Conservation (phyloP, 2,329 filamentous ascomycete species). For the Trichophyton rubrum region DNA sequence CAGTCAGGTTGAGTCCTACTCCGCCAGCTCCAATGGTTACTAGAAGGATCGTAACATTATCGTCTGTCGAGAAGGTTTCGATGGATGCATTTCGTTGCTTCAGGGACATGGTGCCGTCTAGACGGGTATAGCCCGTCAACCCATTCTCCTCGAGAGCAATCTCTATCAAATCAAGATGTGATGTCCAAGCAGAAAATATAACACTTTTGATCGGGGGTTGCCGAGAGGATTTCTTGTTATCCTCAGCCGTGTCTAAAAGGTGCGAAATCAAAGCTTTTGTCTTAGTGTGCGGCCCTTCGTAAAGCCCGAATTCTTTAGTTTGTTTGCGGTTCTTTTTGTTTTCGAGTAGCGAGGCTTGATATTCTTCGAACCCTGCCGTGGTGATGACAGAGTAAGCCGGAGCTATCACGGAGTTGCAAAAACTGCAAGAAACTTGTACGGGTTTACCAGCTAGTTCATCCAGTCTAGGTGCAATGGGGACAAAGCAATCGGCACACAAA, state of each 20-base stretch:
- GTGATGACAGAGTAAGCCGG: constrained; percentile 57
- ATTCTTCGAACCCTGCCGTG: constrained; percentile 40
- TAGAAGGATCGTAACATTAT: constrained; percentile 62
- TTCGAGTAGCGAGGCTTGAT: constrained; percentile 45
- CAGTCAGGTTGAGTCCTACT: constrained; percentile 78
- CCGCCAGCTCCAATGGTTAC: constrained; percentile 89
- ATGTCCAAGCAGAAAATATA: constrained; percentile 93
- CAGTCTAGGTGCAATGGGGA: constrained; percentile 44
- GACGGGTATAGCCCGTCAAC: constrained; percentile 54
- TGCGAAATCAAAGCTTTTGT: constrained; percentile 70
- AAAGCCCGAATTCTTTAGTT: constrained; percentile 52
- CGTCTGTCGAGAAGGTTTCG: constrained; percentile 62
- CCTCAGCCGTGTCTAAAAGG: constrained; percentile 51
- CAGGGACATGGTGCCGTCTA: constrained; percentile 82
- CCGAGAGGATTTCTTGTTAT: constrained; percentile 37
- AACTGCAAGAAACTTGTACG: constrained; percentile 44
- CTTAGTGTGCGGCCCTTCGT: constrained; percentile 83
- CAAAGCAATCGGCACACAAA: constrained; percentile 63
- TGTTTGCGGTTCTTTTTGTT: constrained; percentile 36
- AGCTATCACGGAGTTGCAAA: constrained; percentile 54
- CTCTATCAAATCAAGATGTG: constrained; percentile 84
- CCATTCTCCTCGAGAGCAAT: constrained; percentile 53
- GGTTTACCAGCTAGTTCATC: constrained; percentile 34
- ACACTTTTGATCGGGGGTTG: constrained; percentile 81
- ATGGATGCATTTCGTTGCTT: constrained; percentile 61